Evolutionary conservation across 345 rosid species (phyloP).

Genomic region (Salix viminalis): DNA sequence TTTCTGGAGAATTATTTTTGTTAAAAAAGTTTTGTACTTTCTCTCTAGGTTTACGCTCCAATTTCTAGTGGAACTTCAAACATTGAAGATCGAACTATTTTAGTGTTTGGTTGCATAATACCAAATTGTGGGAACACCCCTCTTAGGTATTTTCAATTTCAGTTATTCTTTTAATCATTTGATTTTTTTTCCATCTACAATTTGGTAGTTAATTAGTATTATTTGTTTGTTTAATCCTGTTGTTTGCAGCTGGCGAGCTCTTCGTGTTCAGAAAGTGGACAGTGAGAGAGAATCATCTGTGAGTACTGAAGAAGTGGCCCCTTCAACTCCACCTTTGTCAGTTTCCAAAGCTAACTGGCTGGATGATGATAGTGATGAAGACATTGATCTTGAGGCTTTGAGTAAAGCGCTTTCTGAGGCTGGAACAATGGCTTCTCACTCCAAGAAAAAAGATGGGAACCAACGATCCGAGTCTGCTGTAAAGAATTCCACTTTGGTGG

Average conservation of each 20-base stretch:
- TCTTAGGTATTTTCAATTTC: conserved; percentile 43
- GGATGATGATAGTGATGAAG: conserved; percentile 52
- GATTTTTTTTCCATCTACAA: neutral
- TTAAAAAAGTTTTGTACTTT: neutral
- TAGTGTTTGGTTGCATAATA: conserved; percentile 59
- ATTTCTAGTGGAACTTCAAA: conserved; percentile 40
- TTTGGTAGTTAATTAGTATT: neutral
- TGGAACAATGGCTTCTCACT: conserved; percentile 43
- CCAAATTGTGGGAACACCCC: conserved; percentile 54
- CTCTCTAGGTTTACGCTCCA: conserved; percentile 62
- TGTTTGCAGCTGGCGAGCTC: conserved; percentile 71
- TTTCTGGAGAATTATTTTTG: neutral
- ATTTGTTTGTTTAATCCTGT: neutral
- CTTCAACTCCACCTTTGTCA: conserved; percentile 28
- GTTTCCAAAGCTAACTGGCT: conserved; percentile 49
- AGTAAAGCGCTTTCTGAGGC: conserved; percentile 59
- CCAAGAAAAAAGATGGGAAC: conserved; percentile 34
- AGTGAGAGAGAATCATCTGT: conserved; percentile 19
- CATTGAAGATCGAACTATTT: conserved; percentile 62
- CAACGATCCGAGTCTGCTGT: conserved; percentile 21
- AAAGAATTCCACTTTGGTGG: conserved; percentile 27
- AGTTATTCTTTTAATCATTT: neutral
- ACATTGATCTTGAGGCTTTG: conserved; percentile 59
- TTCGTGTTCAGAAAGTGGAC: conserved; percentile 56
- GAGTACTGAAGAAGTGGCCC: conserved; percentile 1